Percentiles rank a stretch among this genome's conserved stretches.
Conservation (phyloP, 225 moss, liverwort and hornwort species). For the Pseudoscleropodium purum region DNA sequence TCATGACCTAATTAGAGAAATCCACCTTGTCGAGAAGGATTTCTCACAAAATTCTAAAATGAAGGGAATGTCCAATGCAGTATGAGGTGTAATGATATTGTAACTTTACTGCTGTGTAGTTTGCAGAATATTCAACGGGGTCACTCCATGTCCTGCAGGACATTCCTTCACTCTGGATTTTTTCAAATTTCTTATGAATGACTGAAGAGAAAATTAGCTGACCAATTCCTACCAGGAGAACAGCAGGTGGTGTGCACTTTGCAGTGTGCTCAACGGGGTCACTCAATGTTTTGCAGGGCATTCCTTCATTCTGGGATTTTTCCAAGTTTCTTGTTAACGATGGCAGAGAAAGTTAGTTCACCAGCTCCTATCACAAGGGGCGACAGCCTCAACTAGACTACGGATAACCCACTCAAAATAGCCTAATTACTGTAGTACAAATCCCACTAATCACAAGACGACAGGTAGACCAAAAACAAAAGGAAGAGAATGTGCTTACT, state of each 20-base stretch:
- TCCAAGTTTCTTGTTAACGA: not conserved
- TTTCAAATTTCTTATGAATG: not conserved
- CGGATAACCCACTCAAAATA: not conserved
- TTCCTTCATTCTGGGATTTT: no score
- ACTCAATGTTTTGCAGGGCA: no score
- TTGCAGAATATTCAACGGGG: not conserved
- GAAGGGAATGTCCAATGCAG: not conserved
- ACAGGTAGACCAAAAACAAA: not conserved
- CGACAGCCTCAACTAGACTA: not conserved
- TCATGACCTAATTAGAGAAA: not conserved
- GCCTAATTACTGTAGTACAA: not conserved
- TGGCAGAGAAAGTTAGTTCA: not conserved
- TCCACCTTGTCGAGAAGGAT: not conserved
- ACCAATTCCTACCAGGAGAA: not conserved
- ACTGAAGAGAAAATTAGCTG: not conserved
- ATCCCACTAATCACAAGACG: not conserved
- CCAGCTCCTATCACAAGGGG: not conserved
- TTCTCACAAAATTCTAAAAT: no score
- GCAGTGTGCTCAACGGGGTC: no score
- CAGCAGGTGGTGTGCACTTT: not conserved
- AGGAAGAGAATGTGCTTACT: slow-evolving; percentile 11
- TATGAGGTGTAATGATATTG: no score
- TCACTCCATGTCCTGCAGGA: not conserved
- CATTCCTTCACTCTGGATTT: not conserved
- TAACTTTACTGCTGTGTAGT: no score